Percentiles rank a stretch among this genome's conserved stretches.
These are phyloP conservation scores for Diaporthe eres DNA, from an alignment of 2,329 filamentous ascomycete genomes.

Conservation along the genomic window DNA sequence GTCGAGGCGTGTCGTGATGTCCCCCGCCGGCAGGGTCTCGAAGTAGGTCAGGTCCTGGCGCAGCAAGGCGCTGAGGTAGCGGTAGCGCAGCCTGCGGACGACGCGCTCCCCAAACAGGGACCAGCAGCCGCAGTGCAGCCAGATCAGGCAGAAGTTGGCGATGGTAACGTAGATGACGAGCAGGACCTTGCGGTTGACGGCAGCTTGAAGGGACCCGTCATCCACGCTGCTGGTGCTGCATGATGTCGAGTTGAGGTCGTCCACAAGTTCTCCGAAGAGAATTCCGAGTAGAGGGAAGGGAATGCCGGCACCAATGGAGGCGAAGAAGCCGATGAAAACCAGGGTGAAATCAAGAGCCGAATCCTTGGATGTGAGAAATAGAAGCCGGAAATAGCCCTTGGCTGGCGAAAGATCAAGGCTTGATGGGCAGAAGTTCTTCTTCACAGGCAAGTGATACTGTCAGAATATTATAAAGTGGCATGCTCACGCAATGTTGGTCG, in stretches of 20 bases:
- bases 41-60: conserved; percentile 71
- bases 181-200: conserved; percentile 30
- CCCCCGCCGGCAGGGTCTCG: conserved; percentile 68
- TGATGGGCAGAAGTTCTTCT: conserved; percentile 5
- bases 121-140: conserved; percentile 20
- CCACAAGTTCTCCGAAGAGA: conserved; percentile 30
- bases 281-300: conserved; percentile 35
- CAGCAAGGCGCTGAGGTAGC: conserved; percentile 67
- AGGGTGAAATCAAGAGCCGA: conserved; percentile 10
- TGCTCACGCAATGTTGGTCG: background rate
- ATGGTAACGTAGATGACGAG: conserved; percentile 16
- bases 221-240: background rate
- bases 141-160: conserved; percentile 35
- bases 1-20: conserved; percentile 70
- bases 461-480: background rate
- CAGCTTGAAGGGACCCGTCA: background rate
- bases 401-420: conserved; percentile 2
- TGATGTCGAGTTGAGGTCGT: conserved; percentile 25
- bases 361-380: background rate
- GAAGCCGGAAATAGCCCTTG: conserved; percentile 25
- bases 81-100: conserved; percentile 68
- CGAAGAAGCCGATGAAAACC: conserved; percentile 5
- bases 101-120: conserved; percentile 67
- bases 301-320: conserved; percentile 24
- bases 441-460: background rate